Evolutionary conservation across 2,329 filamentous ascomycete species (phyloP), one percentile per base, ranked within the genome.

Genomic region (Sclerotiophoma versabilis): DNA sequence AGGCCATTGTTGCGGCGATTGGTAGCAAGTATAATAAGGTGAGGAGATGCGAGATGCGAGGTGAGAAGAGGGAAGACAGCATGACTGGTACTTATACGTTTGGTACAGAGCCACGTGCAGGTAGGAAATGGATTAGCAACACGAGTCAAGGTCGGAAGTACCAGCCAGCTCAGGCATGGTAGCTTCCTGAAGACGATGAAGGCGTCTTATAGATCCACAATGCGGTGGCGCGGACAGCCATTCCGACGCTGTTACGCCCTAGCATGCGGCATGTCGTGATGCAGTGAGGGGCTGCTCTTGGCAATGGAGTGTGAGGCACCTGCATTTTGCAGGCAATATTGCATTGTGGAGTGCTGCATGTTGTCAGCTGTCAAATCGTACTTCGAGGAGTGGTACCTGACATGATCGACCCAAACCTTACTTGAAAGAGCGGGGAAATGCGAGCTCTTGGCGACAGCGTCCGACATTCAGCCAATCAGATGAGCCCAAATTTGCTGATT

Each of bases 241-340:
- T 32, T 49, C 51, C 43, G 49, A 33, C 32, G 27, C 12, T 42
- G 23, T 29, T 52, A 41, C 26, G 48, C 39, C 25, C 41, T 43
- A 22, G 11, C 34, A 43, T 52, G 44, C 38, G 30, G 29, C 38
- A 51, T 54, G 43, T 58, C 29, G 55, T 54, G 49, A 41, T 30
- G 41, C 36, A 56, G 54, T 61, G 64, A 66, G 65, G 60, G 68
- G 66, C 66, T 60, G 57, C 52, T 57, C 63, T 66, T 68, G 60
- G 64, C 58, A 49, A 60, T 5, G 39, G 59, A 56, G 20, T 61
- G 60, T 53, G 44, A 60, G 49, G 14, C 57, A 20, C 26, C 25
- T 29, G 17, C 25, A 23, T 15, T 22, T 25, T 43, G 51, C 52
- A 58, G 41, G 38, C 47, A 19, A 32, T 19, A 25, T 47, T 32